phyloP scores from a whole-genome alignment of 2,329 filamentous ascomycete species.

The Neoscytalidium dimidiatum region DNA sequence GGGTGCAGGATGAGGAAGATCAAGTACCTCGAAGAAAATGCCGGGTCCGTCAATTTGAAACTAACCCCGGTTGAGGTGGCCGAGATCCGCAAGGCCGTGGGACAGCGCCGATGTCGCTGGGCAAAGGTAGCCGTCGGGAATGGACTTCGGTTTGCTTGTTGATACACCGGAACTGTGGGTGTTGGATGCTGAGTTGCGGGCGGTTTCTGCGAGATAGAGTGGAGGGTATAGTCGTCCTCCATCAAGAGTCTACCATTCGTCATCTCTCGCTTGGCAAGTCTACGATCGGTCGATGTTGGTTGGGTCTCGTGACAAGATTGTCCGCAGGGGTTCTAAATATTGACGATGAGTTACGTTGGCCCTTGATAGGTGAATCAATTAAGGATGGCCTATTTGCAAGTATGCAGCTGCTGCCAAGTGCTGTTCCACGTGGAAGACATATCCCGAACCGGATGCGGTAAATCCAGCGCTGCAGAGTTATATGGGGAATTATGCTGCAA shows the following conservation, averaged over 20 bases:
- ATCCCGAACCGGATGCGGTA: too few relatives aligned
- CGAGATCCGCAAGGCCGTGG: constrained; percentile 17
- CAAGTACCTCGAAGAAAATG: constrained; percentile 43
- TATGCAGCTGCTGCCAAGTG: neutral
- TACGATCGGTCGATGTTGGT: too few relatives aligned
- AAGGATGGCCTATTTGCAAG: neutral
- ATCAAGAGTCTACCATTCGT: too few relatives aligned
- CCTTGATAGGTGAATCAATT: neutral
- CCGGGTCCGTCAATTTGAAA: constrained; percentile 15
- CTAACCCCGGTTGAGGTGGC: constrained; percentile 8
- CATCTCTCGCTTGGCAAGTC: too few relatives aligned
- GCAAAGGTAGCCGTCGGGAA: constrained; percentile 7
- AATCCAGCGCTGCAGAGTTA: neutral
- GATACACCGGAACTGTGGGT: neutral
- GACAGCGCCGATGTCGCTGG: constrained; percentile 19
- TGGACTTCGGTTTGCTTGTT: neutral
- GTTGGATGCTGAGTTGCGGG: neutral
- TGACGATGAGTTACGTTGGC: neutral
- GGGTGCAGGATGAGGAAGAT: constrained; percentile 47
- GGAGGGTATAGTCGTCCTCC: neutral
- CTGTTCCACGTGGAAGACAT: neutral
- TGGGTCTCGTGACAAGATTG: too few relatives aligned
- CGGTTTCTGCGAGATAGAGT: neutral
- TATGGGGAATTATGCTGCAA: neutral
- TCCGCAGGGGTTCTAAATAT: too few relatives aligned